Percentiles rank a stretch among this genome's conserved stretches.
Evolutionary conservation across 1,284 basidiomycete species (phyloP).

Genomic region (Schizophyllum amplum): DNA sequence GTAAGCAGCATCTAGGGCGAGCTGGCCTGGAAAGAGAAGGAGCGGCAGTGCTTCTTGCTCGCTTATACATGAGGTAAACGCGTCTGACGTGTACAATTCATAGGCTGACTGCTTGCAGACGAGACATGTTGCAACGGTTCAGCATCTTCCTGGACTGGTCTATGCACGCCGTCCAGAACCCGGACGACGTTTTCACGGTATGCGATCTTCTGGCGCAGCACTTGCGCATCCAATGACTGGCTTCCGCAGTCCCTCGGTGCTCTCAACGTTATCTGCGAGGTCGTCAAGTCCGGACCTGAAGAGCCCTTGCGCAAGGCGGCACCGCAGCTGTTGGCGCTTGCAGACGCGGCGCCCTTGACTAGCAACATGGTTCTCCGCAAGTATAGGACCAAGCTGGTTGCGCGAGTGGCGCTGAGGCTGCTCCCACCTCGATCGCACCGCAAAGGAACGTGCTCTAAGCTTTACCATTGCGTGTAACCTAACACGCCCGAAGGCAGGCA

Average conservation of each 20-base stretch:
- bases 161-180: conserved; percentile 23
- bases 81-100: conserved; percentile 2
- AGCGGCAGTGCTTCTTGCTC: conserved; percentile 65
- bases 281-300: conserved; percentile 58
- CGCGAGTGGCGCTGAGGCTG: conserved; percentile 54
- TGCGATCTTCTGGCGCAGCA: conserved; percentile 14
- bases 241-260: conserved; percentile 53
- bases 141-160: conserved; percentile 45
- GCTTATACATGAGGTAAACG: conserved; percentile 68
- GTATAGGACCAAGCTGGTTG: conserved; percentile 53
- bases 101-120: conserved; percentile 34
- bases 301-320: conserved; percentile 41
- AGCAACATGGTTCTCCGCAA: conserved; percentile 63
- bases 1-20: conserved; percentile 50
- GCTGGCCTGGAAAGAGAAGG: conserved; percentile 80
- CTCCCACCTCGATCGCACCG: conserved; percentile 38
- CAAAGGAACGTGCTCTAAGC: conserved; percentile 25
- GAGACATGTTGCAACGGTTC: conserved; percentile 49
- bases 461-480: neutral
- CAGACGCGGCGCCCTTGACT: conserved; percentile 35
- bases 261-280: conserved; percentile 68
- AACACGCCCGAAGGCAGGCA: conserved; percentile 5
- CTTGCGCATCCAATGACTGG: neutral
- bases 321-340: conserved; percentile 37
- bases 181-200: conserved; percentile 46